A percentile compares a stretch with the other conserved stretches of the same genome.
Evolutionary conservation across 2,329 filamentous ascomycete species (phyloP).

Genomic region (Talaromyces marneffei): DNA sequence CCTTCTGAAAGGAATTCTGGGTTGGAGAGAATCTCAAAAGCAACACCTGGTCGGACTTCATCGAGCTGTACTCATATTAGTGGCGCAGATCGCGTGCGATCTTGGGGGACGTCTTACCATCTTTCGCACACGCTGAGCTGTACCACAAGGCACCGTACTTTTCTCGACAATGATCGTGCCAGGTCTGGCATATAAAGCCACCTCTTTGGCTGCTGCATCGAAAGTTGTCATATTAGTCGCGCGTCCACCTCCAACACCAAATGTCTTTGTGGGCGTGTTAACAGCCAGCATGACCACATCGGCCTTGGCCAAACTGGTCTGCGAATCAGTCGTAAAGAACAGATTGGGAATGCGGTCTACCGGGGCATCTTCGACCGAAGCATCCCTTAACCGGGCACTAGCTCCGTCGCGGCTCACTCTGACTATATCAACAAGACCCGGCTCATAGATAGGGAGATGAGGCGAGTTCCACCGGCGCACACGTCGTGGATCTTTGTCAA

Average conservation of each 20-base stretch:
- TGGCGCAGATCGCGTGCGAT: neutral
- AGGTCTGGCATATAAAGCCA: slow-evolving; percentile 60
- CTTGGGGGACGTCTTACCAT: slow-evolving; percentile 47
- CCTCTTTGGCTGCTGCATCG: slow-evolving; percentile 61
- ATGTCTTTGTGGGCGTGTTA: slow-evolving; percentile 71
- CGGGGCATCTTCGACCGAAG: slow-evolving; percentile 28
- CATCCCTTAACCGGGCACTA: slow-evolving; percentile 10
- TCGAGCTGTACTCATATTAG: slow-evolving; percentile 17
- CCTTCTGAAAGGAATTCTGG: slow-evolving; percentile 77
- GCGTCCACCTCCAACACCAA: slow-evolving; percentile 62
- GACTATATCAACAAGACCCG: slow-evolving; percentile 63
- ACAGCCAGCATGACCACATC: slow-evolving; percentile 71
- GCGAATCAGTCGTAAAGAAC: slow-evolving; percentile 65
- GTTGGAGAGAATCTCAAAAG: slow-evolving; percentile 73
- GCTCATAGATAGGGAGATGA: slow-evolving; percentile 70
- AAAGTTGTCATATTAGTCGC: slow-evolving; percentile 69
- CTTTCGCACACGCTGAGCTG: slow-evolving; percentile 62
- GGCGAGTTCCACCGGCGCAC: slow-evolving; percentile 69
- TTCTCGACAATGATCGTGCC: slow-evolving; percentile 76
- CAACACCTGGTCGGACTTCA: slow-evolving; percentile 51
- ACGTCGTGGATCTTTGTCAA: slow-evolving; percentile 60
- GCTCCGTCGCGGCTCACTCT: slow-evolving; percentile 41
- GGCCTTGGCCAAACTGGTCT: slow-evolving; percentile 57
- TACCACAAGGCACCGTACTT: slow-evolving; percentile 71
- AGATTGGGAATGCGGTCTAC: slow-evolving; percentile 57